These are phyloP conservation scores for Penicillium sp. DNA, from an alignment of 2,329 filamentous ascomycete genomes.

Conservation along the genomic window DNA sequence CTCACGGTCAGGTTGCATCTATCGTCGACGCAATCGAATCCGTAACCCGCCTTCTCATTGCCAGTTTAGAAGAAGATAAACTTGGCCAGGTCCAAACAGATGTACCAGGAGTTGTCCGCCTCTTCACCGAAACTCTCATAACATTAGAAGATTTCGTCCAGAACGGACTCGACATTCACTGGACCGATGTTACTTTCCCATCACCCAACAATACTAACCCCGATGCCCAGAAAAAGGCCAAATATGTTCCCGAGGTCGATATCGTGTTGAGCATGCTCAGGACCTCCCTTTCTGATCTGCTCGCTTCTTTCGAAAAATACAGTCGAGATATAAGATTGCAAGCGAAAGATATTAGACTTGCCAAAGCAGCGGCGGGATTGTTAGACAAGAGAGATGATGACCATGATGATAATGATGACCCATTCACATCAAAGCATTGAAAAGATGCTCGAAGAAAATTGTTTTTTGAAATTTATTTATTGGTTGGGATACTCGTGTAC, in stretches of 20 bases:
- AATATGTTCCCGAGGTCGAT: slow-evolving; percentile 62
- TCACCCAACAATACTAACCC: slow-evolving; percentile 28
- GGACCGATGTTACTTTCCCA: slow-evolving; percentile 67
- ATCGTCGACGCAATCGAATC: slow-evolving; percentile 70
- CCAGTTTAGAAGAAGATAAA: slow-evolving; percentile 73
- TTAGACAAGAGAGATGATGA: neutral
- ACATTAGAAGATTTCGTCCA: slow-evolving; percentile 65
- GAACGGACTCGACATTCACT: slow-evolving; percentile 57
- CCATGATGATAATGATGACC: slow-evolving; percentile 8
- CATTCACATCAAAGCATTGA: slow-evolving; percentile 1
- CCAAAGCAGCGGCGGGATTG: slow-evolving; percentile 8
- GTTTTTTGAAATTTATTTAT: neutral
- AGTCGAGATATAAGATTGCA: slow-evolving; percentile 66
- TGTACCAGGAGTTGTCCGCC: slow-evolving; percentile 68
- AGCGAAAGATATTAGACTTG: slow-evolving; percentile 62
- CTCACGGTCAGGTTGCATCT: slow-evolving; percentile 64
- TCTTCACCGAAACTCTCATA: slow-evolving; percentile 65
- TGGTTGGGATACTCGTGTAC: neutral
- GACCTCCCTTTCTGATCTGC: slow-evolving; percentile 60
- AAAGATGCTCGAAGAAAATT: neutral
- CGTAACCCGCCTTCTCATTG: slow-evolving; percentile 64
- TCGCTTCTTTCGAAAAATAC: slow-evolving; percentile 72
- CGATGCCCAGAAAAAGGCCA: slow-evolving; percentile 30
- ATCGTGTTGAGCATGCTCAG: slow-evolving; percentile 63
- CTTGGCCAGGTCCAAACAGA: slow-evolving; percentile 84